A percentile compares a stretch with the other conserved stretches of the same genome.
Conservation (phyloP, 2,329 filamentous ascomycete species). For the Diaporthe ampelina region DNA sequence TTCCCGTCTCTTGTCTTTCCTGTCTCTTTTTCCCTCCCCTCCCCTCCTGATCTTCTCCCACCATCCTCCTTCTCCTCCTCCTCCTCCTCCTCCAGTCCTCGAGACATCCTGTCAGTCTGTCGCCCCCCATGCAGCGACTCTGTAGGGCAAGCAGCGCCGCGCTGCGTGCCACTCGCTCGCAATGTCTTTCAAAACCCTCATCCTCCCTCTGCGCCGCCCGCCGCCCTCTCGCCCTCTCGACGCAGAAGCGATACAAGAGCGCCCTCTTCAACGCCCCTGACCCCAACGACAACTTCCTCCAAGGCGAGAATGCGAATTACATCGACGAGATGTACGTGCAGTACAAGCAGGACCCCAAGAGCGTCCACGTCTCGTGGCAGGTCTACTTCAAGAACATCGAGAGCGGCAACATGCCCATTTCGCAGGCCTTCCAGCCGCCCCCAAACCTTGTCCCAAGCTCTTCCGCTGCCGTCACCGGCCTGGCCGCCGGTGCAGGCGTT, state of each 20-base stretch:
- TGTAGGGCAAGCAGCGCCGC: slow-evolving; percentile 43
- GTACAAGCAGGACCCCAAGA: slow-evolving; percentile 94
- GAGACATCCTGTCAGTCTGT: background rate
- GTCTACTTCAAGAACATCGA: slow-evolving; percentile 99
- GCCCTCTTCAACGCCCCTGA: slow-evolving; percentile 73
- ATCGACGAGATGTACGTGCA: slow-evolving; percentile 99
- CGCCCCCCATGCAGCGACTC: slow-evolving; percentile 42
- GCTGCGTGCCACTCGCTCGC: slow-evolving; percentile 50
- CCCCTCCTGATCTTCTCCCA: background rate
- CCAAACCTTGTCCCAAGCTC: slow-evolving; percentile 90
- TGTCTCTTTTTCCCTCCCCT: slow-evolving; percentile 21
- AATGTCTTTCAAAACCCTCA: slow-evolving; percentile 56
- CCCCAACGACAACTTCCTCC: slow-evolving; percentile 95
- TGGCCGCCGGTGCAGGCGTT: slow-evolving; percentile 78
- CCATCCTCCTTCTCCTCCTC: background rate
- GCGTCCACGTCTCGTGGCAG: slow-evolving; percentile 98
- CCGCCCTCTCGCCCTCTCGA: slow-evolving; percentile 63
- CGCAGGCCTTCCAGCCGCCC: slow-evolving; percentile 95
- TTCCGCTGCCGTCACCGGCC: slow-evolving; percentile 80
- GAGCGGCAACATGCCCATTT: slow-evolving; percentile 96
- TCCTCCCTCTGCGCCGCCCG: slow-evolving; percentile 58
- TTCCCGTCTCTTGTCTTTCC: slow-evolving; percentile 37
- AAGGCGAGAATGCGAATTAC: slow-evolving; percentile 97
- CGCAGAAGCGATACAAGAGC: slow-evolving; percentile 68
- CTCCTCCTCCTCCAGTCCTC: background rate